Conservation (phyloP, 495 filamentous ascomycete species). For the Bryoglossum gracile region DNA sequence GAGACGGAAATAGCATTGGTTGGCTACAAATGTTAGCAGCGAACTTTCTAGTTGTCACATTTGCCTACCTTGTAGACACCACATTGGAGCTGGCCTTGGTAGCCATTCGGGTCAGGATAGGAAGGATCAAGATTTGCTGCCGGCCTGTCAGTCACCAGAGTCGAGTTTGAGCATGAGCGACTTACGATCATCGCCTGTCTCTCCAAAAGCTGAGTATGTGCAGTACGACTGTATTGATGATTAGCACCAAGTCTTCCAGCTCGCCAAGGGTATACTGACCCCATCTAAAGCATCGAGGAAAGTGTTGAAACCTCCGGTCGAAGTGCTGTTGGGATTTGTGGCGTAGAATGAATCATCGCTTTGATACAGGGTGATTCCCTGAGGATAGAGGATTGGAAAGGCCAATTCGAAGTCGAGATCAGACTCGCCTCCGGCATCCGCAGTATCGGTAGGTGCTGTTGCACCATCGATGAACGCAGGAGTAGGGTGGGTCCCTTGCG, state of each 20-base stretch:
- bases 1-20: conserved; percentile 55
- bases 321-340: conserved; percentile 28
- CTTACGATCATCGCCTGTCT: conserved; percentile 25
- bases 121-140: conserved; percentile 35
- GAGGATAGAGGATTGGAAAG: conserved; percentile 17
- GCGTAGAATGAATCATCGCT: conserved; percentile 26
- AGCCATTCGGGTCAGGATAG: conserved; percentile 52
- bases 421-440: conserved; percentile 16
- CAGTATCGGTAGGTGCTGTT: not conserved
- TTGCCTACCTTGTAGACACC: conserved; percentile 39
- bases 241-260: conserved; percentile 35
- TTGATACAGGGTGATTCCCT: conserved; percentile 16
- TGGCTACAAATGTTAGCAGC: conserved; percentile 5
- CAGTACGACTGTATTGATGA: conserved; percentile 55
- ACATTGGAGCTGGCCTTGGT: conserved; percentile 53
- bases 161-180: conserved; percentile 15
- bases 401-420: conserved; percentile 16
- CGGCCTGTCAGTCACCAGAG: not conserved
- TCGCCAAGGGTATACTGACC: conserved; percentile 32
- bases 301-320: conserved; percentile 28
- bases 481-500: conserved; percentile 19
- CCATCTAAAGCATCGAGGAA: conserved; percentile 58
- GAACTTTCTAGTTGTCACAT: not conserved
- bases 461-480: conserved; percentile 17
- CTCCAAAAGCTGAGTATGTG: conserved; percentile 41